Evolutionary conservation across 2,329 filamentous ascomycete genomes (phyloP).

Genomic region (Aspergillus floridensis): DNA sequence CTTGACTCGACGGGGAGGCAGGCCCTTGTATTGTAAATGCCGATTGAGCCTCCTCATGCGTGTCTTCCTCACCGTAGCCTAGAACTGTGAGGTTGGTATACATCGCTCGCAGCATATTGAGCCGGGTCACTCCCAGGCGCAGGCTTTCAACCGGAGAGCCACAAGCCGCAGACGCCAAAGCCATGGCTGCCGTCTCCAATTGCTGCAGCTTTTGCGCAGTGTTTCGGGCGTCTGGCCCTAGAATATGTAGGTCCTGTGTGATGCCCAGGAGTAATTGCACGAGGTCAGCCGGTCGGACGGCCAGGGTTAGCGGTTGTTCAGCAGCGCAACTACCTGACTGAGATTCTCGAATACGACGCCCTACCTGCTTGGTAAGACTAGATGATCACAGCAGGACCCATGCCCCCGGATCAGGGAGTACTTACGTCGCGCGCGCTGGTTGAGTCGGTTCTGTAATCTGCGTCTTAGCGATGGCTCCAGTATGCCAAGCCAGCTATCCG

Average conservation of each 20-base stretch:
- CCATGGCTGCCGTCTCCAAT: not conserved
- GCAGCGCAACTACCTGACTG: too few relatives aligned
- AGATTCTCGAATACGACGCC: too few relatives aligned
- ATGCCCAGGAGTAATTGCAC: not conserved
- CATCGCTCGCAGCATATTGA: constrained; percentile 16
- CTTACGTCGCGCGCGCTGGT: constrained; percentile 22
- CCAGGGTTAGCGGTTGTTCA: too few relatives aligned
- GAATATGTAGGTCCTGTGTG: not conserved
- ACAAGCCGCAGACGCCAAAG: not conserved
- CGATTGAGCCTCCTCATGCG: constrained; percentile 5
- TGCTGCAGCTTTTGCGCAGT: not conserved
- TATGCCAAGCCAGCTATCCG: constrained; percentile 2
- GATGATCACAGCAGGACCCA: too few relatives aligned
- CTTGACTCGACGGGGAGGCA: not conserved
- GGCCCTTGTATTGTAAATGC: not conserved
- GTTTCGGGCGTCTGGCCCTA: not conserved
- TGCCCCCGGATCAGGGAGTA: not conserved
- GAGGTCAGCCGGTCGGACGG: not conserved
- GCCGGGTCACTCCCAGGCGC: constrained; percentile 11
- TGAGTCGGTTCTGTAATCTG: constrained; percentile 21
- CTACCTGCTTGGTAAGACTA: too few relatives aligned
- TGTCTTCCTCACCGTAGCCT: constrained; percentile 1
- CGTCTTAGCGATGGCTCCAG: constrained; percentile 15
- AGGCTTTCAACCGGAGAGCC: constrained; percentile 9
- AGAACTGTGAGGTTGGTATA: constrained; percentile 14